Evolutionary conservation across 2,329 filamentous ascomycete genomes (phyloP), one percentile per base, ranked within the genome.

Genomic region (Penicillium frequentans): DNA sequence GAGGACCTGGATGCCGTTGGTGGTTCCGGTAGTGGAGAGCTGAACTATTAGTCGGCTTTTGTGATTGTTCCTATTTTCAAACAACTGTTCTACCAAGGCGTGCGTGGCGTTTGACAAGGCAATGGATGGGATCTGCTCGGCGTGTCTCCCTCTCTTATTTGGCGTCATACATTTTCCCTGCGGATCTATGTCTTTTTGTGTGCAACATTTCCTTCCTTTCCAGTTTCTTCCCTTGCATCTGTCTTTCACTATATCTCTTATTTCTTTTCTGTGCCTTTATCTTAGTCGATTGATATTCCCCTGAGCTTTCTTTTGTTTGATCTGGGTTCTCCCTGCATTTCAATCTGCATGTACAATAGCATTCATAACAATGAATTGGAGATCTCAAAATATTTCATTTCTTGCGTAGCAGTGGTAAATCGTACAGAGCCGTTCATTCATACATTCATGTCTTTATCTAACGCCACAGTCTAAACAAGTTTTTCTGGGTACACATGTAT

Each of bases 1-100:
- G 96, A 99, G 75, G 95, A 99, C 72, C 81, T 99, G 24, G 95
- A 99, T 77, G 93, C 96, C 46, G 88, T 89, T 56, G 86, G 86
- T 37, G 86, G 87, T 14, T 82, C 84, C 35, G 90, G 88, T 42
- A 86, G 88, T 42, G 90, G 90, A 27, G 93, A 97, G 77, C 79
- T 98, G 68, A 96, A 98, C 76, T 98, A 98, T 72, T 98, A 83
- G 56, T 39, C 45, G 16, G 5, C 21, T 43, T 31, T 31, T 31
- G 23, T 51, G 33, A 53, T 45, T 37, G 16, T 49, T 53, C 37
- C 37, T 27, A 51, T 54, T 49, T 46, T 50, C 16, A 37, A 46
- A 26, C 45, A 21, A 26, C 39, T 14, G 44, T 45, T 52, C 8
- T 42, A 44, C 46, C 27, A 26, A 26, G 26, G 52, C 44, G 52